phyloP scores from a whole-genome alignment of 768 basidiomycete genomes.

The Leccinellum albellum region DNA sequence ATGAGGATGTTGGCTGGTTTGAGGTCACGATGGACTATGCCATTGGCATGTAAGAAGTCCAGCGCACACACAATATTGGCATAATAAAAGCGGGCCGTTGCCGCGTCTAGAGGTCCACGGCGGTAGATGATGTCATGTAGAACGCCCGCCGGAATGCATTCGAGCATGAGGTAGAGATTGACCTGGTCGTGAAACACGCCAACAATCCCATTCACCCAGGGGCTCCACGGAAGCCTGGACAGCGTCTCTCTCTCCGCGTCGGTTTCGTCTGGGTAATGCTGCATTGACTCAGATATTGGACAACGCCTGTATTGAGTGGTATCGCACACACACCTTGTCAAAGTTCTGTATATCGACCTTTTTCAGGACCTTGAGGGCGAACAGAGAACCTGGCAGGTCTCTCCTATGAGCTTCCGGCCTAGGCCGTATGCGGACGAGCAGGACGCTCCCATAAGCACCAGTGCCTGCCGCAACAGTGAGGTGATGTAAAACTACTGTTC shows the following conservation, averaged over 20 bases:
- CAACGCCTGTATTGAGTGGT: neutral
- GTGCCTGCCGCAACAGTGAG: conserved; percentile 30
- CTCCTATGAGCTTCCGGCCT: conserved; percentile 26
- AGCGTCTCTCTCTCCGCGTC: conserved; percentile 43
- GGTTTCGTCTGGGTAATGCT: conserved; percentile 30
- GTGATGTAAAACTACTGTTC: neutral
- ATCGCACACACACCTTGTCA: conserved; percentile 26
- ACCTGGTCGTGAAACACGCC: conserved; percentile 42
- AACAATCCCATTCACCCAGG: conserved; percentile 48
- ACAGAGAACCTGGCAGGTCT: conserved; percentile 36
- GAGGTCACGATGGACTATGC: conserved; percentile 52
- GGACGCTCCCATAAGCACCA: conserved; percentile 41
- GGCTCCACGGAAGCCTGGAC: conserved; percentile 45
- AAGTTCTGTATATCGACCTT: conserved; percentile 33
- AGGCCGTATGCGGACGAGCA: conserved; percentile 37
- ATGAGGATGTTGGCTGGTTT: conserved; percentile 59
- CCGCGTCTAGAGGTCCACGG: conserved; percentile 30
- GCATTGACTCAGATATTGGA: neutral
- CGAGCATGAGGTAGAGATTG: conserved; percentile 50
- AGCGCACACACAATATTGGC: conserved; percentile 51
- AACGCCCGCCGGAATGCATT: conserved; percentile 45
- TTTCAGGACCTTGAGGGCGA: conserved; percentile 45
- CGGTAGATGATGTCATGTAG: conserved; percentile 37
- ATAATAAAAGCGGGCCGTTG: conserved; percentile 47
- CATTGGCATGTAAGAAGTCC: conserved; percentile 41